Evolutionary conservation across 192 early-diverging fungal species (phyloP), one percentile per base, ranked within the genome.

Genomic region (Backusella circina): DNA sequence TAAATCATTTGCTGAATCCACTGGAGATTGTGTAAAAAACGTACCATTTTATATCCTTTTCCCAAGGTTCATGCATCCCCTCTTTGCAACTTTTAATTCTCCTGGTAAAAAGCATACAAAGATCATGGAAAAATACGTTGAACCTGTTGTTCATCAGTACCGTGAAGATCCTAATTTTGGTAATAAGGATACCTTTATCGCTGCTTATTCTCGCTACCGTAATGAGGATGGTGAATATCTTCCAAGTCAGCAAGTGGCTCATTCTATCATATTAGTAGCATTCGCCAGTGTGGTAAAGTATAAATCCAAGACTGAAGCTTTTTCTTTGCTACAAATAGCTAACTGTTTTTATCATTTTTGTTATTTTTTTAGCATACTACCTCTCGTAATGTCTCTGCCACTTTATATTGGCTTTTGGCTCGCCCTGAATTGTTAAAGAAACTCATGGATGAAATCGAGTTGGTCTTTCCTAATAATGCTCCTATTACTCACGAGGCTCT

Each of bases 391-490:
- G 1, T 21, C 7, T 51, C 66, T 65, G 73, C 67, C 15, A 4
- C 44, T 15, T 3, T 79, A 2, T 74, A 54, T 21, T 79, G 77
- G 77, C 61, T 79, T 9, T 35, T 79, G 3, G 65, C 65, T 21
- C 65, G 77, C n/a, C 77, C 77, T 26, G 77, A 79, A 33, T 31
- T 79, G 5, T 3, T 36, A 13, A 33, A 30, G 8, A 28, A 32
- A 6, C 31, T 79, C 6, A 30, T 64, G 26, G 23, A 74, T 16
- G 77, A 79, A 70, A 79, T 79, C 8, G 72, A 79, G 1, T 2
- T 1, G 0, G 44, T 69, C 9, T 12, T 33, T 21, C 35, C 41
- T n/a, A 73, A 47, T 30, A 38, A 10, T 32, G 23, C 41, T 21
- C 67, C 41, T n/a, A 64, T 79, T 10, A 74, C 72, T 3, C 35